Conservation (phyloP, 805 yeast species). For the Candida xyloterini region DNA sequence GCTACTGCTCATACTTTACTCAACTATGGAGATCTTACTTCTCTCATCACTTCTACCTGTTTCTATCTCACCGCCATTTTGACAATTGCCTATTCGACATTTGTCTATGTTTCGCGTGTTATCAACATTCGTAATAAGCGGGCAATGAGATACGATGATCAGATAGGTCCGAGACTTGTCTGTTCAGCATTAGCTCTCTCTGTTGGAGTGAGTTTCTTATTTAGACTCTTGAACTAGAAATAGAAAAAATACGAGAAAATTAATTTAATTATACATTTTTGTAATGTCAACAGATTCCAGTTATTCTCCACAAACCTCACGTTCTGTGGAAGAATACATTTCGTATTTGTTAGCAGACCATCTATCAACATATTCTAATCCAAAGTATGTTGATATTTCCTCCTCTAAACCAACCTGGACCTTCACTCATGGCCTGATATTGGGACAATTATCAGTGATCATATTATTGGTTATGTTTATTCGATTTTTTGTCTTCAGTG, state of each 20-base stretch:
- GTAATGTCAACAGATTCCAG: conserved; percentile 5
- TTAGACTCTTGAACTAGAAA: conserved; percentile 39
- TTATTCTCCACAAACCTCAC: conserved; percentile 6
- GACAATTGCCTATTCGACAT: conserved; percentile 69
- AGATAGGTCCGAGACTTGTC: conserved; percentile 79
- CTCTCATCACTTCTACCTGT: conserved; percentile 80
- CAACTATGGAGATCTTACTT: conserved; percentile 74
- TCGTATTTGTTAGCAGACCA: conserved; percentile 21
- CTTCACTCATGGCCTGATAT: conserved; percentile 71
- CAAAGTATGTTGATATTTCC: conserved; percentile 10
- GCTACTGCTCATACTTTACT: conserved; percentile 85
- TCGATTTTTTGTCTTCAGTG: conserved; percentile 75
- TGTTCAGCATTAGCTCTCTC: conserved; percentile 74
- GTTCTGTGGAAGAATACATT: conserved; percentile 20
- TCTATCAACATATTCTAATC: conserved; percentile 13
- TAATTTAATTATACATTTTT: not conserved
- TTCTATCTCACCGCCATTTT: conserved; percentile 78
- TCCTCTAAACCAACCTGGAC: conserved; percentile 43
- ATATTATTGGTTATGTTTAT: conserved; percentile 60
- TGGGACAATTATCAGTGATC: conserved; percentile 74
- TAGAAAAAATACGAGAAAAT: not conserved
- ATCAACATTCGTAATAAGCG: conserved; percentile 76
- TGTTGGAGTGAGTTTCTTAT: conserved; percentile 58
- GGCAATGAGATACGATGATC: conserved; percentile 84
- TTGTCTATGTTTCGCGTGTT: conserved; percentile 78